These are phyloP conservation scores for Tuber aestivum DNA, from an alignment of 495 filamentous ascomycete genomes.

Conservation along the genomic window DNA sequence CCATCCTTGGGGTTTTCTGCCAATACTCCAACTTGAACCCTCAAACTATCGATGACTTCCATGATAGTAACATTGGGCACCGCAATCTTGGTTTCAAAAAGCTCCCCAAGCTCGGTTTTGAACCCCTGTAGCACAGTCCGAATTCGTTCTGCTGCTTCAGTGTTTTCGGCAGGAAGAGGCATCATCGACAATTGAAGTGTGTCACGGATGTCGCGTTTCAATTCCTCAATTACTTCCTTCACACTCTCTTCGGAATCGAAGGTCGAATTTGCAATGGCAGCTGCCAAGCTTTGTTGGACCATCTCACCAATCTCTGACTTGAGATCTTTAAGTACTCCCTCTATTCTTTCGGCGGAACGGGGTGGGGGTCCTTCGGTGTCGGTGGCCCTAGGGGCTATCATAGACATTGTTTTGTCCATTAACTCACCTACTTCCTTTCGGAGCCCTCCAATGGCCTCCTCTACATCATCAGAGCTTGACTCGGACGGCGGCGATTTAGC, in stretches of 20 bases:
- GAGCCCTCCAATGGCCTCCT: slow-evolving; percentile 34
- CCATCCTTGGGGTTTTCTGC: slow-evolving; percentile 49
- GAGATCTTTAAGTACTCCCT: slow-evolving; percentile 57
- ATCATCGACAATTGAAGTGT: slow-evolving; percentile 41
- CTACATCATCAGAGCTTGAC: slow-evolving; percentile 11
- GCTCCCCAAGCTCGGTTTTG: slow-evolving; percentile 20
- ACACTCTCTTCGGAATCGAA: slow-evolving; percentile 41
- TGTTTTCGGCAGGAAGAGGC: slow-evolving; percentile 29
- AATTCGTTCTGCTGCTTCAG: slow-evolving; percentile 33
- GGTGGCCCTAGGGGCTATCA: slow-evolving; percentile 7
- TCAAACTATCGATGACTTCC: slow-evolving; percentile 23
- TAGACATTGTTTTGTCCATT: slow-evolving; percentile 30
- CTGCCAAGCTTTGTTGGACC: slow-evolving; percentile 38
- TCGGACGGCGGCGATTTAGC: slow-evolving; percentile 21
- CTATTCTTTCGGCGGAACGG: slow-evolving; percentile 53
- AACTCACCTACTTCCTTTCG: slow-evolving; percentile 39
- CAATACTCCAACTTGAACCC: slow-evolving; percentile 28
- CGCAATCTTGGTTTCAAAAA: slow-evolving; percentile 3
- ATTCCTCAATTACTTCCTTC: slow-evolving; percentile 40
- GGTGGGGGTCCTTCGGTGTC: slow-evolving; percentile 5
- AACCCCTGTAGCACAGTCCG: slow-evolving; percentile 29
- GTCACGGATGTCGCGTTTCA: slow-evolving; percentile 41
- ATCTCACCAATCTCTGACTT: slow-evolving; percentile 59
- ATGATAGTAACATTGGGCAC: slow-evolving; percentile 18
- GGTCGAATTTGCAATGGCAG: slow-evolving; percentile 40